Evolutionary conservation across 345 rosid genomes (phyloP).

Genomic region (Populus alba): DNA sequence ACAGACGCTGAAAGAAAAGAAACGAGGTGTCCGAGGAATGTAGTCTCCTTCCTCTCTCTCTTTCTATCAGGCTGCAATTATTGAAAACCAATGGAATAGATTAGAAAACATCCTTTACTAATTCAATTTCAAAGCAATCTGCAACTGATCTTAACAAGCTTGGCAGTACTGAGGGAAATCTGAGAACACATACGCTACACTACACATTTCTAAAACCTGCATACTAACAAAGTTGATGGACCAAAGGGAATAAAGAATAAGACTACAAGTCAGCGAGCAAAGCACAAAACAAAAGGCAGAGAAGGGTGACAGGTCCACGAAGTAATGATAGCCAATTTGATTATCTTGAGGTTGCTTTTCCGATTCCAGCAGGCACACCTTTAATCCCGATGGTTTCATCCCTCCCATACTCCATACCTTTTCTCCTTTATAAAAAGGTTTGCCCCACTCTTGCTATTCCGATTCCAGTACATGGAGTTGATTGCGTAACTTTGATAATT

Average conservation of each 20-base stretch:
- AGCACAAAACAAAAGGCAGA: conserved; percentile 13
- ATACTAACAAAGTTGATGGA: not conserved
- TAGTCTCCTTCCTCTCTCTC: not conserved
- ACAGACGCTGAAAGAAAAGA: no score
- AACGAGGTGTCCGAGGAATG: no score
- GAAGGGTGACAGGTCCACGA: conserved; percentile 5
- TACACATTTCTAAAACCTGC: no score
- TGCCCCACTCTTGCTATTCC: conserved; percentile 10
- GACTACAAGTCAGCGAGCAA: not conserved
- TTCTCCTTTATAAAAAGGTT: conserved; percentile 2
- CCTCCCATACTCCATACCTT: not conserved
- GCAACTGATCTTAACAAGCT: not conserved
- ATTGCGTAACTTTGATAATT: not conserved
- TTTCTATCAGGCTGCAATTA: not conserved
- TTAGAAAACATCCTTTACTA: not conserved
- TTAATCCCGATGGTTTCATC: conserved; percentile 15
- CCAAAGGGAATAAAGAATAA: not conserved
- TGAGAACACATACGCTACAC: no score
- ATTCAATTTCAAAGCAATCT: conserved; percentile 20
- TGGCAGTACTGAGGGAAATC: no score
- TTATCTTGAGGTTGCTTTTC: conserved; percentile 9
- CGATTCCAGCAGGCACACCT: conserved; percentile 14
- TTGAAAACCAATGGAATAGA: no score
- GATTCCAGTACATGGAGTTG: not conserved
- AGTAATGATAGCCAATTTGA: conserved; percentile 35